Evolutionary conservation across 208 protist species (phyloP), one percentile per base, ranked within the genome.

Genomic region (Naegleria gruberi): DNA sequence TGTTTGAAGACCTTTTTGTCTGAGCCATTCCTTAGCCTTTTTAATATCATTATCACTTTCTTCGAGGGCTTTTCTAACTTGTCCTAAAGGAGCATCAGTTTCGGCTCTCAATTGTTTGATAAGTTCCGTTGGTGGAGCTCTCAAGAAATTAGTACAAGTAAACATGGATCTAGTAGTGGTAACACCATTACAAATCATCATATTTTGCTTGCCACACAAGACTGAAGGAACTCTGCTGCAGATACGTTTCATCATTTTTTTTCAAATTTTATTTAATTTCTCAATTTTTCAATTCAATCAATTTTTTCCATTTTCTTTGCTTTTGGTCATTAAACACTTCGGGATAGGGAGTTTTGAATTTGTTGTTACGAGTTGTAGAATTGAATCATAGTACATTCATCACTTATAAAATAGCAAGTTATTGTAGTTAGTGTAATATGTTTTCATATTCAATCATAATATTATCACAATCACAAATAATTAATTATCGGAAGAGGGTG

Each of bases 41-140:
- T 95, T 93, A 82, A 98, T 90, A 91, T 97, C 94, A 6, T 93
- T 92, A 46, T 93, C 89, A 6, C 94, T 89, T 93, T 97, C 95
- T 90, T 94, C 94, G n/a, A 98, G 89, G 0, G 96, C 96, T 0
- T 94, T 92, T 15, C 91, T 94, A 92, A 95, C 97, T 93, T 97
- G 95, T n/a, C 91, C 93, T 83, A 98, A 96, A 57, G 95, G 94
- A 3, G 96, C 96, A 93, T 96, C 95, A 4, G 96, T 97, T 91
- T 95, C 94, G 89, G 94, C 96, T 37, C 96, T 95, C 7, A 98
- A 94, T 19, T 94, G 94, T 92, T 94, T 96, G 42, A 97, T 95
- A 4, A 96, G 91, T 91, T 97, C 94, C 94, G 96, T 93, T 93
- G 65, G 91, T 92, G 51, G 51, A 23, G 19, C 51, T 65, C 51